Percentiles rank a stretch among this genome's conserved stretches.
phyloP scores from a whole-genome alignment of 805 yeast species.

The Wickerhamiella galacta region DNA sequence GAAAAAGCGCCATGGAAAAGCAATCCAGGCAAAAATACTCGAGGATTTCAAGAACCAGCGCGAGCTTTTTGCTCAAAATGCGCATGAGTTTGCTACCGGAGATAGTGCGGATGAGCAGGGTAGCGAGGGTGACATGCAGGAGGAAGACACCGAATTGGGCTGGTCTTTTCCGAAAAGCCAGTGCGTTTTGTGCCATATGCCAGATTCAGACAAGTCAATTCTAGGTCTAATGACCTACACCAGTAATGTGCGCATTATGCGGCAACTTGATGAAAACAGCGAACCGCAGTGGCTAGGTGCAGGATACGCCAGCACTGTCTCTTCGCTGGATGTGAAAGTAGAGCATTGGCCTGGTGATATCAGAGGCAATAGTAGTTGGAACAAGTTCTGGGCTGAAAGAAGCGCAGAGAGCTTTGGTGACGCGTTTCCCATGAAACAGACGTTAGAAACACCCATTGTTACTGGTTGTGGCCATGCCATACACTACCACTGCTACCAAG shows the following conservation, averaged over 20 bases:
- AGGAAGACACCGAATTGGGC: slow-evolving; percentile 11
- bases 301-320: slow-evolving; percentile 1
- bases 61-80: slow-evolving; percentile 45
- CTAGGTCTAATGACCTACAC: slow-evolving; percentile 61
- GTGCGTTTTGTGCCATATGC: slow-evolving; percentile 72
- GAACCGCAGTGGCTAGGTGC: slow-evolving; percentile 3
- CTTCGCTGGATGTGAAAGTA: slow-evolving; percentile 10
- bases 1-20: slow-evolving; percentile 54
- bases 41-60: slow-evolving; percentile 73
- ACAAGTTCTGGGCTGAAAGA: slow-evolving; percentile 23
- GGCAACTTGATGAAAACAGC: background rate
- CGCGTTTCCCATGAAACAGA: slow-evolving; percentile 34
- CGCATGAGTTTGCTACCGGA: slow-evolving; percentile 25
- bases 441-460: slow-evolving; percentile 24
- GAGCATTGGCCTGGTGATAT: slow-evolving; percentile 6
- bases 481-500: slow-evolving; percentile 63
- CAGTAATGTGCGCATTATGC: slow-evolving; percentile 14
- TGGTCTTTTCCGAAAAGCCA: slow-evolving; percentile 62
- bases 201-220: slow-evolving; percentile 43
- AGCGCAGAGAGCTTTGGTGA: slow-evolving; percentile 43
- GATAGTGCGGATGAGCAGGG: slow-evolving; percentile 24
- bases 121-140: slow-evolving; percentile 4
- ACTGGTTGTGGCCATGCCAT: slow-evolving; percentile 89
- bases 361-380: slow-evolving; percentile 24
- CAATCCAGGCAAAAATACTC: slow-evolving; percentile 51